phyloP scores from a whole-genome alignment of 176 grass and related monocot species.

The Saccharum spontaneum region DNA sequence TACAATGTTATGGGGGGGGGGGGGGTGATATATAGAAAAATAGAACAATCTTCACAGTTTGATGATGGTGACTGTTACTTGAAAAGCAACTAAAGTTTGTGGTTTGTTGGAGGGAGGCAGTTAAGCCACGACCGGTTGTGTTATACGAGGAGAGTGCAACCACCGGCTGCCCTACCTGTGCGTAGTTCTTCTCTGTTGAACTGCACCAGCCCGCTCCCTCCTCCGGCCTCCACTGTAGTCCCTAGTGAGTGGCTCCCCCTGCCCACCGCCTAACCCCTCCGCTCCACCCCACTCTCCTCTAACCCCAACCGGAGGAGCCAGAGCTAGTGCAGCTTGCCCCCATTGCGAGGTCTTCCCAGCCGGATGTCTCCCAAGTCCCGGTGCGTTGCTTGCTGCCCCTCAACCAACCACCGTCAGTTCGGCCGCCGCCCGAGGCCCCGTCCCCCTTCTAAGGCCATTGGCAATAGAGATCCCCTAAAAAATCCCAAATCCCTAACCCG shows the following conservation, averaged over 20 bases:
- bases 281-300: not conserved
- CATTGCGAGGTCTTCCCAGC: too few relatives aligned
- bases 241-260: not conserved
- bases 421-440: too few relatives aligned
- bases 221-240: not conserved
- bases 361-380: too few relatives aligned
- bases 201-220: not conserved
- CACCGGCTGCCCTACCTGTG: not conserved
- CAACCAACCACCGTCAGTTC: too few relatives aligned
- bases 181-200: not conserved
- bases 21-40: not conserved
- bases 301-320: not conserved
- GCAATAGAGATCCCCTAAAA: too few relatives aligned
- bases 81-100: slow-evolving; percentile 12
- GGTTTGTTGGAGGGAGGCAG: not conserved
- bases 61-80: slow-evolving; percentile 13
- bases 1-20: not conserved
- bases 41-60: slow-evolving; percentile 17
- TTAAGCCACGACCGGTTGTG: not conserved
- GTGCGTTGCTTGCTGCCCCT: too few relatives aligned
- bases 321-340: not conserved
- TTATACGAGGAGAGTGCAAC: not conserved
- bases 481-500: too few relatives aligned
- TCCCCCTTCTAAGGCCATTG: too few relatives aligned
- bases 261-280: not conserved